phyloP scores from a whole-genome alignment of 2,329 filamentous ascomycete species.

The Tetracladium maxilliforme region DNA sequence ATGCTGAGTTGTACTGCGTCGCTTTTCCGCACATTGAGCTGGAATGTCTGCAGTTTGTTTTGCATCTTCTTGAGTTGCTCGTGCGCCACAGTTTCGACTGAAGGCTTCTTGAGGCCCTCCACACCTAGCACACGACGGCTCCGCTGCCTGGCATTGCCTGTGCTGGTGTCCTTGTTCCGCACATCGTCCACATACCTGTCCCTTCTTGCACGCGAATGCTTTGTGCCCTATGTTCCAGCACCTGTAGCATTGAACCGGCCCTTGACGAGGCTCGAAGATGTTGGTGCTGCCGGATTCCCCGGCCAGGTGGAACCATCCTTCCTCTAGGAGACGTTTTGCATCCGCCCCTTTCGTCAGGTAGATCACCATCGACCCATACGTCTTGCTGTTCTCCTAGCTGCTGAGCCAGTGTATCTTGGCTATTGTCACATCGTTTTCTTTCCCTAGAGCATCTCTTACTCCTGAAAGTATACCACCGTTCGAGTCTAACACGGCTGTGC shows the following conservation, averaged over 20 bases:
- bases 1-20: slow-evolving; percentile 3
- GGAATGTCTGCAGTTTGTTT: too few relatives aligned
- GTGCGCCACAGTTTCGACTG: too few relatives aligned
- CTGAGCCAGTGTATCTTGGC: slow-evolving; percentile 12
- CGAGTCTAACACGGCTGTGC: slow-evolving; percentile 8
- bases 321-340: slow-evolving; percentile 6
- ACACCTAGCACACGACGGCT: too few relatives aligned
- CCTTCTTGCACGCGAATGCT: too few relatives aligned
- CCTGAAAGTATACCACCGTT: slow-evolving; percentile 4
- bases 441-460: slow-evolving; percentile 6
- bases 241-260: too few relatives aligned
- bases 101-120: too few relatives aligned
- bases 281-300: slow-evolving; percentile 8
- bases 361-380: slow-evolving; percentile 12
- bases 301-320: slow-evolving; percentile 9
- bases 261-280: slow-evolving; percentile 7
- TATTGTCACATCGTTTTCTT: slow-evolving; percentile 10
- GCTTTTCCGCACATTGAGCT: slow-evolving; percentile 4
- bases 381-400: slow-evolving; percentile 8
- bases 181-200: too few relatives aligned
- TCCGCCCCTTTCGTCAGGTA: slow-evolving; percentile 9
- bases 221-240: too few relatives aligned
- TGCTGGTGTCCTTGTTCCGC: too few relatives aligned
- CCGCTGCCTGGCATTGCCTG: too few relatives aligned
- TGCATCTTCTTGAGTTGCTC: too few relatives aligned